Base-by-base conservation (phyloP, 371 early-diverging fungal genomes). In the Saksenaea vasiformis region DNA sequence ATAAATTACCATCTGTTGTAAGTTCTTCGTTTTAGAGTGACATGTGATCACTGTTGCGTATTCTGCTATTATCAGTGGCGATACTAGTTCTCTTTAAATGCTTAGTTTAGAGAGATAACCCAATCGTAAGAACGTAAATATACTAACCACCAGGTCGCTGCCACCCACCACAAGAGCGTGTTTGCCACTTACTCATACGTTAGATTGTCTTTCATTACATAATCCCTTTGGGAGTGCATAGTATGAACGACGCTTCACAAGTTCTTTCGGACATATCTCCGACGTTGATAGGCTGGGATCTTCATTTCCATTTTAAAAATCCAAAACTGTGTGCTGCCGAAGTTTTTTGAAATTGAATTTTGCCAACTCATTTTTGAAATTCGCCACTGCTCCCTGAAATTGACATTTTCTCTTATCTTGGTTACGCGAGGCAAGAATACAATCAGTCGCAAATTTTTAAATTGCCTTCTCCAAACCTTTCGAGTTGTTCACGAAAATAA, bases 31-130 rank as follows among this genome's bases (percentile, higher is more conserved):
- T 62, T 72, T 80, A 39, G 91, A 90, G 75, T 96, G 96, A 77
- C 93, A 93, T 36, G 94, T 76, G n/a, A 94, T 95, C 59, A 93
- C 95, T 5, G 96, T 95, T 15, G 94, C 93, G 69, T 95, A 82
- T 41, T 70, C 74, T 57, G 82, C 76, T 54, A 82, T 87, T 57
- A 96, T 81, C 62, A 96, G 80, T 58, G 86, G 84, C 36, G 91
- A 84, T 13, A 93, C 81, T 0, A 95, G 96, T 44, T 89, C 80
- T 26, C 96, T 95, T 79, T 81, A 64, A 47, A n/a, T n/a, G n/a
- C n/a, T n/a, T n/a, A n/a, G n/a, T n/a, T n/a, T n/a, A n/a, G n/a
- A n/a, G n/a, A n/a, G n/a, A n/a, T n/a, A n/a, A n/a, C n/a, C n/a
- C n/a, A n/a, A n/a, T n/a, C n/a, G n/a, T n/a, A n/a, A n/a, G n/a